Conservation (phyloP, 441 rosid genomes). For the California macrophylla region DNA sequence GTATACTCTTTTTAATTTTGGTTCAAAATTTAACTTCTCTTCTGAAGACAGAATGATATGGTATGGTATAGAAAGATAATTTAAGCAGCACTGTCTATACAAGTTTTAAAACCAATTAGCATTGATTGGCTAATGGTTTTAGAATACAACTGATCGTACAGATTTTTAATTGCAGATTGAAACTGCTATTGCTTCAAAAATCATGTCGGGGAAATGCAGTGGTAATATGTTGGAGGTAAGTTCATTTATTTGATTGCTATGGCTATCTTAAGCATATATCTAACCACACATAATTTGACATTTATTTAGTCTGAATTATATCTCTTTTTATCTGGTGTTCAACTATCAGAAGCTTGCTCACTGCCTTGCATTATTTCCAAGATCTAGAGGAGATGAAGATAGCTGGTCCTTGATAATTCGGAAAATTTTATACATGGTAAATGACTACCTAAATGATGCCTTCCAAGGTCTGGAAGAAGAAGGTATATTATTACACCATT, state of each 20-base stretch:
- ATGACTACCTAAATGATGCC: slow-evolving; percentile 45
- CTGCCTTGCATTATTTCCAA: slow-evolving; percentile 78
- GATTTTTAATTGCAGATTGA: slow-evolving; percentile 42
- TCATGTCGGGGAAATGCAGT: slow-evolving; percentile 49
- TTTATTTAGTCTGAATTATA: slow-evolving; percentile 12
- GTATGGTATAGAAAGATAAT: background rate
- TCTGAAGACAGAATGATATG: background rate
- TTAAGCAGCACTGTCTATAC: background rate
- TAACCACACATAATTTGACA: slow-evolving; percentile 14
- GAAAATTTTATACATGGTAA: slow-evolving; percentile 50
- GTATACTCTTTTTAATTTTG: background rate
- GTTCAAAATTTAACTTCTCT: background rate
- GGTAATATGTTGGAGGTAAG: slow-evolving; percentile 46
- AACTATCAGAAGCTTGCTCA: slow-evolving; percentile 54
- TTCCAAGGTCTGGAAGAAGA: slow-evolving; percentile 68
- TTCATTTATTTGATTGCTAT: slow-evolving; percentile 9
- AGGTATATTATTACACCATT: slow-evolving; percentile 33
- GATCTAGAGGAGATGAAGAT: slow-evolving; percentile 61
- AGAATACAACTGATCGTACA: background rate
- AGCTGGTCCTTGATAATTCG: slow-evolving; percentile 71
- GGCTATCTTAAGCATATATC: slow-evolving; percentile 9
- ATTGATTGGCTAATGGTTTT: slow-evolving; percentile 6
- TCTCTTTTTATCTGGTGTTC: slow-evolving; percentile 14
- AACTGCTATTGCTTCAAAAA: slow-evolving; percentile 46
- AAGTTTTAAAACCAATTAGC: background rate